Percentiles rank a stretch among this genome's conserved stretches.
Conservation (phyloP, 495 filamentous ascomycete genomes). For the Penicillium tannophilum region DNA sequence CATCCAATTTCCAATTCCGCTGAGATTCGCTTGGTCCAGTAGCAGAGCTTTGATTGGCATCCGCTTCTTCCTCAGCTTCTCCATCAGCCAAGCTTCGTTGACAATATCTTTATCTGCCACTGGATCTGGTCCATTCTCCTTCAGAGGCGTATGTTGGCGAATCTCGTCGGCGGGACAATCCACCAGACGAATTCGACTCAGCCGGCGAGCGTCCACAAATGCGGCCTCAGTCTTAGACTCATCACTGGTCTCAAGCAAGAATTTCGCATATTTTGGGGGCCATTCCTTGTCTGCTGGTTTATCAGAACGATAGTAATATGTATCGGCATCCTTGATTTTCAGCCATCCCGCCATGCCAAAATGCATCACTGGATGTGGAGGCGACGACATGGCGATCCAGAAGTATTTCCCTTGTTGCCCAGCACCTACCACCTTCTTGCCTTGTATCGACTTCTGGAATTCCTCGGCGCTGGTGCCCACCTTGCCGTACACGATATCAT, state of each 20-base stretch:
- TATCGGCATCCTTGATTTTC: slow-evolving; percentile 74
- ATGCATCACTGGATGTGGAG: slow-evolving; percentile 90
- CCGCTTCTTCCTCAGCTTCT: slow-evolving; percentile 70
- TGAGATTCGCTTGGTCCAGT: slow-evolving; percentile 85
- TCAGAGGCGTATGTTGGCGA: slow-evolving; percentile 73
- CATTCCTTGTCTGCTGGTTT: slow-evolving; percentile 65
- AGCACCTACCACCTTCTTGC: slow-evolving; percentile 73
- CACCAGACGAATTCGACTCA: slow-evolving; percentile 78
- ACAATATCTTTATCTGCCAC: slow-evolving; percentile 78
- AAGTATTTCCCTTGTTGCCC: slow-evolving; percentile 95
- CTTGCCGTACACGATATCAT: slow-evolving; percentile 84
- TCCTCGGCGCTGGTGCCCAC: slow-evolving; percentile 73
- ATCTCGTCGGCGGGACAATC: slow-evolving; percentile 77
- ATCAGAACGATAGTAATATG: slow-evolving; percentile 73
- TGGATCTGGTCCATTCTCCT: slow-evolving; percentile 92
- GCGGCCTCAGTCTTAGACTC: slow-evolving; percentile 68
- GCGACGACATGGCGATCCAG: slow-evolving; percentile 73
- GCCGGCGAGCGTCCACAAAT: slow-evolving; percentile 78
- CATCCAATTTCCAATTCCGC: slow-evolving; percentile 97
- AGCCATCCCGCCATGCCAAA: slow-evolving; percentile 92
- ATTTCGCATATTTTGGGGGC: slow-evolving; percentile 93
- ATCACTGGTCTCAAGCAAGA: slow-evolving; percentile 66
- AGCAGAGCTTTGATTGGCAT: slow-evolving; percentile 86
- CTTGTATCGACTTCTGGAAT: slow-evolving; percentile 71
- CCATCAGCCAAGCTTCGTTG: slow-evolving; percentile 67